A percentile compares a stretch with the other conserved stretches of the same genome.
These are phyloP conservation scores for Rhizopus microsporus DNA, from an alignment of 371 early-diverging fungal species.

Conservation along the genomic window DNA sequence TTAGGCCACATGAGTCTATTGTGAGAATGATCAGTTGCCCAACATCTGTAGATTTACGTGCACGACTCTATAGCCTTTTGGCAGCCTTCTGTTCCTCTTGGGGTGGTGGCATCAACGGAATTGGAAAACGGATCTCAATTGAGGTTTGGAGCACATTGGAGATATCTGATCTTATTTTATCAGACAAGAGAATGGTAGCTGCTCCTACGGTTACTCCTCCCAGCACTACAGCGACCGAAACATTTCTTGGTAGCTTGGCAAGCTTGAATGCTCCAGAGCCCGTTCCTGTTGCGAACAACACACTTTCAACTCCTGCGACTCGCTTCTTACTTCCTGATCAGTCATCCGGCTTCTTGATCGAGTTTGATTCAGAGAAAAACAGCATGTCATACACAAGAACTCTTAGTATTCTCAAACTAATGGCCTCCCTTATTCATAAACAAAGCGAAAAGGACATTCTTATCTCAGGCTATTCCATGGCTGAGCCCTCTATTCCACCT, in stretches of 20 bases:
- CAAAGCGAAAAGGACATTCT: slow-evolving; percentile 37
- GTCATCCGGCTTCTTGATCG: slow-evolving; percentile 19
- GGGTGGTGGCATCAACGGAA: slow-evolving; percentile 29
- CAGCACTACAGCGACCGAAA: neutral
- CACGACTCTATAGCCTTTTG: slow-evolving; percentile 26
- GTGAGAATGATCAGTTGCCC: slow-evolving; percentile 28
- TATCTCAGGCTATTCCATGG: slow-evolving; percentile 26
- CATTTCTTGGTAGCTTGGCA: neutral
- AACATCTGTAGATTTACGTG: slow-evolving; percentile 25
- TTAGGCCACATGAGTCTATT: slow-evolving; percentile 19
- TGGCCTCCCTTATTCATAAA: slow-evolving; percentile 71
- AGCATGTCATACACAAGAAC: slow-evolving; percentile 82
- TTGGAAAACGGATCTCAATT: slow-evolving; percentile 22
- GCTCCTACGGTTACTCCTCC: neutral
- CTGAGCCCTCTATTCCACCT: slow-evolving; percentile 55
- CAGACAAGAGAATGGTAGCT: slow-evolving; percentile 16
- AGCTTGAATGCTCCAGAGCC: neutral
- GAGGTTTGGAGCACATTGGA: slow-evolving; percentile 34
- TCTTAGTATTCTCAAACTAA: slow-evolving; percentile 69
- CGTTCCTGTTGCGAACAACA: neutral
- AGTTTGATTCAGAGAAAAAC: slow-evolving; percentile 36
- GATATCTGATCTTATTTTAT: slow-evolving; percentile 25
- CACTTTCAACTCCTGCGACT: neutral
- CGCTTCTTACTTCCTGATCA: slow-evolving; percentile 16
- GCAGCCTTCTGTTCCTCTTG: slow-evolving; percentile 36